phyloP scores from a whole-genome alignment of 805 yeast species.

The Wickerhamiella australiensis region DNA sequence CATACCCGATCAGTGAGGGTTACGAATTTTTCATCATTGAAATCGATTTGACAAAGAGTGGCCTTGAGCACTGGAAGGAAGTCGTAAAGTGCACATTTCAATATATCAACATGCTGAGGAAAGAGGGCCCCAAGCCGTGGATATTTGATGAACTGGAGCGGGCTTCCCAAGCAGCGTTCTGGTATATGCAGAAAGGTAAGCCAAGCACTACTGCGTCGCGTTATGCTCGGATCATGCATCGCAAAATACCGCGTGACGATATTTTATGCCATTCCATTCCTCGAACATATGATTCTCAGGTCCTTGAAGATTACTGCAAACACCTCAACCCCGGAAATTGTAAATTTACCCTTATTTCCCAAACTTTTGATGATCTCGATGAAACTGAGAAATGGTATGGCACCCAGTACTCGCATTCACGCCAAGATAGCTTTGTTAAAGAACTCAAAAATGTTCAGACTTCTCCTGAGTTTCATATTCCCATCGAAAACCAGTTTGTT shows the following conservation, averaged over 20 bases:
- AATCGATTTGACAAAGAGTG: conserved; percentile 64
- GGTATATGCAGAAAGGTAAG: conserved; percentile 64
- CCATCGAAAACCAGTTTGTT: conserved; percentile 65
- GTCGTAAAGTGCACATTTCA: conserved; percentile 53
- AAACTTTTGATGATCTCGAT: conserved; percentile 38
- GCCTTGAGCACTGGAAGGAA: conserved; percentile 46
- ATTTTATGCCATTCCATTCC: conserved; percentile 47
- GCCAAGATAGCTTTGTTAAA: conserved; percentile 33
- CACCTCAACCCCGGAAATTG: conserved; percentile 48
- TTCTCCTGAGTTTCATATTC: conserved; percentile 40
- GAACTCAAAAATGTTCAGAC: conserved; percentile 18
- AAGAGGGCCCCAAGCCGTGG: conserved; percentile 61
- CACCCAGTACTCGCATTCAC: conserved; percentile 51
- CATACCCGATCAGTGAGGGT: conserved; percentile 42
- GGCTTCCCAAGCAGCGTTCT: conserved; percentile 57
- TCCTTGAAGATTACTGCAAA: conserved; percentile 39
- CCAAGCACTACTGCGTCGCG: conserved; percentile 63
- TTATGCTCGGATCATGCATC: conserved; percentile 50
- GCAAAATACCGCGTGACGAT: conserved; percentile 50
- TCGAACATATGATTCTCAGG: conserved; percentile 45
- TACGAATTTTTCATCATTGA: conserved; percentile 56
- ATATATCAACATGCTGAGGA: conserved; percentile 51
- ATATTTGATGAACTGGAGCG: conserved; percentile 64
- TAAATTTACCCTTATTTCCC: conserved; percentile 44
- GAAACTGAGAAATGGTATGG: conserved; percentile 78